A percentile compares a stretch with the other conserved stretches of the same genome.
These are phyloP conservation scores for Blastobotrys parvus DNA, from an alignment of 805 yeast genomes.

Conservation along the genomic window DNA sequence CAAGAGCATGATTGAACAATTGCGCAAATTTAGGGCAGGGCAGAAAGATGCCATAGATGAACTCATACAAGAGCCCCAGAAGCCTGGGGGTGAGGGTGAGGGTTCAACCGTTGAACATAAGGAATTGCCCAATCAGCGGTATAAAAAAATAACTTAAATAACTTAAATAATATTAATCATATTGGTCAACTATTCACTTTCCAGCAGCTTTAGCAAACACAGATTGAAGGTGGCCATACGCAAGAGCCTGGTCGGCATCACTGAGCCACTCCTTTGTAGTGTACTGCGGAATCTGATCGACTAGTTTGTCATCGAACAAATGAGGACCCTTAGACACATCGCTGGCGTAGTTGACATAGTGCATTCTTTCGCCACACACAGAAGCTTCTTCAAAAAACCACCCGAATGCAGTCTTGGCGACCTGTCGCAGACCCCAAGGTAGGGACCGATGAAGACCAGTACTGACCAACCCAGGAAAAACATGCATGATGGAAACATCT, in stretches of 20 bases:
- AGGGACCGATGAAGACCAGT: conserved; percentile 16
- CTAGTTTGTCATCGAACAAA: neutral
- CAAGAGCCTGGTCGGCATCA: neutral
- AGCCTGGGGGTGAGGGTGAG: too few species aligned
- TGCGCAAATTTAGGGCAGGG: too few species aligned
- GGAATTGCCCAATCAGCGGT: too few species aligned
- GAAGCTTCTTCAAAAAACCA: conserved; percentile 3
- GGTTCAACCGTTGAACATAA: too few species aligned
- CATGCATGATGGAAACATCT: conserved; percentile 17
- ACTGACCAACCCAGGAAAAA: conserved; percentile 20
- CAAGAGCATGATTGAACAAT: too few species aligned
- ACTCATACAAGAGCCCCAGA: too few species aligned
- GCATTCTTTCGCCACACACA: neutral
- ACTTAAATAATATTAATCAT: too few species aligned
- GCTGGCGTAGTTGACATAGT: conserved; percentile 12
- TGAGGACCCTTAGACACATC: conserved; percentile 2
- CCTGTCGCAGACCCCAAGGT: conserved; percentile 18
- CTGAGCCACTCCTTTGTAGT: neutral
- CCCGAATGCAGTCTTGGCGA: conserved; percentile 3
- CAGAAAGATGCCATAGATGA: too few species aligned
- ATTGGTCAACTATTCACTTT: too few species aligned
- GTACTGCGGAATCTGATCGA: neutral
- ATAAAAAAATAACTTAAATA: too few species aligned
- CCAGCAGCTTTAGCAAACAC: too few species aligned
- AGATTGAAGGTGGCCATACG: neutral